Percentiles rank a stretch among this genome's conserved stretches.
Conservation (phyloP, 2,329 filamentous ascomycete species). For the Cordyceps tenuipes region DNA sequence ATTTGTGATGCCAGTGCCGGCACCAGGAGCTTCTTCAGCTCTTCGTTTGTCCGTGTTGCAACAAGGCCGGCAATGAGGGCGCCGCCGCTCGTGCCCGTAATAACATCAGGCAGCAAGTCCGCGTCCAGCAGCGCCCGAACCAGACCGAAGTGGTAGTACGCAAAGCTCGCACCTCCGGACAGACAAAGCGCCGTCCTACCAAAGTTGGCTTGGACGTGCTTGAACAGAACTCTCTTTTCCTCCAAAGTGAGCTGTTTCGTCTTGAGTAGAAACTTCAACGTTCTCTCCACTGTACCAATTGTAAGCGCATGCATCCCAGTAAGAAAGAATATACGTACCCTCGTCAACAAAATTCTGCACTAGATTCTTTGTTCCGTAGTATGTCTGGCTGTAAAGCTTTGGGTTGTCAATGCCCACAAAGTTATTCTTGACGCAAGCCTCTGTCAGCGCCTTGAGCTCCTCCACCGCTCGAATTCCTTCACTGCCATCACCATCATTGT, state of each 20-base stretch:
- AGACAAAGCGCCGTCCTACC: conserved; percentile 88
- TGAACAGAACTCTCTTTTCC: conserved; percentile 75
- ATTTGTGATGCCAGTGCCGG: conserved; percentile 81
- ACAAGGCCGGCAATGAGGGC: conserved; percentile 82
- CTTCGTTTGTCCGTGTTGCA: conserved; percentile 83
- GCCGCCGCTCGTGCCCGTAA: conserved; percentile 92
- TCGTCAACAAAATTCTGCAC: conserved; percentile 89
- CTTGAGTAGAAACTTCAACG: conserved; percentile 58
- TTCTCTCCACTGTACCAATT: conserved; percentile 46
- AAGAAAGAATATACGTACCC: conserved; percentile 34
- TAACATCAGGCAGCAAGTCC: conserved; percentile 79
- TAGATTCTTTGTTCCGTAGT: conserved; percentile 92
- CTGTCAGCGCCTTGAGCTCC: conserved; percentile 68
- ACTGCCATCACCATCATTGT: conserved; percentile 27
- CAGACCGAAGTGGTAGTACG: conserved; percentile 94
- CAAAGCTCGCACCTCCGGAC: conserved; percentile 87
- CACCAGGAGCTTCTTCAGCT: conserved; percentile 75
- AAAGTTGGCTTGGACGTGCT: conserved; percentile 81
- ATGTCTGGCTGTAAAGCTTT: conserved; percentile 91
- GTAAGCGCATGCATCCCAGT: neutral
- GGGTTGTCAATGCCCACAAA: conserved; percentile 94
- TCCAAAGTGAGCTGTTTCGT: conserved; percentile 60
- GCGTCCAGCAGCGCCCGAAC: conserved; percentile 83
- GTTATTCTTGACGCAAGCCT: conserved; percentile 95
- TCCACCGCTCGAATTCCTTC: conserved; percentile 50